These are phyloP conservation scores for Hydnum rufescens DNA, from an alignment of 768 basidiomycete species.

Conservation along the genomic window DNA sequence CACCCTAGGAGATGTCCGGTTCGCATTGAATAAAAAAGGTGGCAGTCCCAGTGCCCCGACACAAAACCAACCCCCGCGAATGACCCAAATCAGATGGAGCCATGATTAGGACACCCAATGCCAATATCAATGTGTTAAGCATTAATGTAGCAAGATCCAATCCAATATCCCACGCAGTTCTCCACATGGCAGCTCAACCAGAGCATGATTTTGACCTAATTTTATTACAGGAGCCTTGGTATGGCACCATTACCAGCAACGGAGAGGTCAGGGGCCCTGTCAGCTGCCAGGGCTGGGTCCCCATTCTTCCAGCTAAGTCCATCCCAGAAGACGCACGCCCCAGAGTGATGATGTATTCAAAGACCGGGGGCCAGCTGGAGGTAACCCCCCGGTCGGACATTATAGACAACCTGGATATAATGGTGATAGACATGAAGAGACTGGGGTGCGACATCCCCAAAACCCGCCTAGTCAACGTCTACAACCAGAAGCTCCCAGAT, in stretches of 20 bases:
- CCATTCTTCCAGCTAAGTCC: slow-evolving; percentile 3
- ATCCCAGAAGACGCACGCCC: slow-evolving; percentile 1
- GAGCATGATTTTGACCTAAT: not conserved
- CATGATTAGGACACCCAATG: not conserved
- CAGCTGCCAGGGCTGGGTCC: not conserved
- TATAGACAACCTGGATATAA: slow-evolving; percentile 1
- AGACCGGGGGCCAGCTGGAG: not conserved
- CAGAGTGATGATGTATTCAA: slow-evolving; percentile 4
- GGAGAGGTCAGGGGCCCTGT: not conserved
- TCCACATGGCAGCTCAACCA: not conserved
- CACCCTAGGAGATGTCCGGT: too few relatives aligned
- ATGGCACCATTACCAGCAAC: not conserved
- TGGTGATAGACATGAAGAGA: slow-evolving; percentile 2
- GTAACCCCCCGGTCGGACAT: slow-evolving; percentile 5
- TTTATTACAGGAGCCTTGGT: slow-evolving; percentile 4
- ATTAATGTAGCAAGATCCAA: not conserved
- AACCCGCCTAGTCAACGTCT: slow-evolving; percentile 3
- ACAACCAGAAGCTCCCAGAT: slow-evolving; percentile 2
- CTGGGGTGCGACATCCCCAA: not conserved
- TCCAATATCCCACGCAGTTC: not conserved
- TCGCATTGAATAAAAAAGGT: not conserved
- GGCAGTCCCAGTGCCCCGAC: not conserved
- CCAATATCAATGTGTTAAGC: not conserved
- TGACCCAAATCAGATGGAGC: too few relatives aligned
- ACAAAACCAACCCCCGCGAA: not conserved